A percentile compares a stretch with the other conserved stretches of the same genome.
Evolutionary conservation across 116 monocot species (phyloP).

Genomic region (Papilionanthe hybrid): DNA sequence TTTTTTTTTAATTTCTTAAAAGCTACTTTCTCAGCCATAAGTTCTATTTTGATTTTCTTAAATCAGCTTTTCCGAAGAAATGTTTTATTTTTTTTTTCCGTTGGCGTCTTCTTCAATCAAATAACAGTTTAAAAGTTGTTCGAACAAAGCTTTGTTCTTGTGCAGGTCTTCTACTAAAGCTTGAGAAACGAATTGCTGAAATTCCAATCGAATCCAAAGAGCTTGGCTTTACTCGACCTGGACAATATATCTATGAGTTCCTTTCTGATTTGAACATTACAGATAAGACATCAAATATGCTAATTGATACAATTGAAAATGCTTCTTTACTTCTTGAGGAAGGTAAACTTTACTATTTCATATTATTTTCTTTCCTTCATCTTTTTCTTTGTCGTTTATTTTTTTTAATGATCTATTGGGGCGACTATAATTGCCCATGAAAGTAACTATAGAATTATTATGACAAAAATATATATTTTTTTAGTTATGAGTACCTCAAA

Average conservation of each 20-base stretch:
- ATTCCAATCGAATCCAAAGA: constrained; percentile 75
- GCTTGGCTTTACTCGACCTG: constrained; percentile 76
- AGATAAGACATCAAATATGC: constrained; percentile 66
- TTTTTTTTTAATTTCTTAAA: background rate
- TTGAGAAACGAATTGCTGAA: constrained; percentile 69
- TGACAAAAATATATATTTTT: no score
- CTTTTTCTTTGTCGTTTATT: background rate
- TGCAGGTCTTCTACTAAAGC: constrained; percentile 82
- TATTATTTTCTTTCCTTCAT: background rate
- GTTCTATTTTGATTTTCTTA: no score
- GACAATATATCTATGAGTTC: constrained; percentile 83
- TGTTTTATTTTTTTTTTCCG: no score
- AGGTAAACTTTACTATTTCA: constrained; percentile 28
- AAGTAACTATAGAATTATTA: no score
- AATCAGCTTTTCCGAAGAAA: no score
- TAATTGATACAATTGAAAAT: constrained; percentile 78
- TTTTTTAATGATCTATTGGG: no score
- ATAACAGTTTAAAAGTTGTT: background rate
- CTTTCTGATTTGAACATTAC: constrained; percentile 85
- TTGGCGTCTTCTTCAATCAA: no score
- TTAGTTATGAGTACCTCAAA: no score
- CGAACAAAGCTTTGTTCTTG: background rate
- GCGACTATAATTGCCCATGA: no score
- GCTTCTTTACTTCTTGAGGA: constrained; percentile 84
- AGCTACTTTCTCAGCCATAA: background rate